Base-by-base conservation (phyloP, 176 grass and related monocot genomes). In the Phoenix roebelenii region DNA sequence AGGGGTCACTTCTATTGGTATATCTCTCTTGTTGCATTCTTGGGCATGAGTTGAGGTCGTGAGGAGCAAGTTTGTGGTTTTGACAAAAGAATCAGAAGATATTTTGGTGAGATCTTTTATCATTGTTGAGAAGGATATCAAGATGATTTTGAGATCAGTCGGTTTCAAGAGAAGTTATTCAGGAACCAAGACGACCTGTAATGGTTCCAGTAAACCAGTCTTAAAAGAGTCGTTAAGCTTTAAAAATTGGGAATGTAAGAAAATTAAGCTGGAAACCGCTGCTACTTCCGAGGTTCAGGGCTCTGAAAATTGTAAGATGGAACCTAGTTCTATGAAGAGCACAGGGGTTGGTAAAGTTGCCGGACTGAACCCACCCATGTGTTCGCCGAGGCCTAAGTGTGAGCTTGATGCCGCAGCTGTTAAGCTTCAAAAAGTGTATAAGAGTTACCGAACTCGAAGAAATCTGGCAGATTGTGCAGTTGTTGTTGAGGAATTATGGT, bases 401-500 rank as follows among this genome's bases (percentile, higher is more conserved):
- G 81, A 95, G 69, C 78, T 85, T 22, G 69, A 95, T 9, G 85
- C 77, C 1, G 89, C 89, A 50, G 89, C 89, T 0, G 68, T 95
- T 30, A 95, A 85, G 60, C 66, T 95, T 5, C 89, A 95, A 77
- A 95, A 89, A 62, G 84, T 95, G 52, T 95, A 95, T 84, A 95
- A 95, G 78, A 89, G 89, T 59, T 89, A 95, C 68, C 63, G 89
- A 23, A 89, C 89, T 20, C 60, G 89, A 69, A 67, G 89, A 67
- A 89, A 82, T 66, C 85, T 95, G 15, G 89, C 89, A 4, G 89
- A 95, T 26, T 95, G 89, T 19, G 89, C 89, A 16, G 89, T 95
- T 15, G 79, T 98, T 20, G 54, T 80, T n/a, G 94, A 98, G 73
- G 94, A 98, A 86, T 81, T 98, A 56, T 98, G 94, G 88, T 92